Conservation (phyloP, 2,329 filamentous ascomycete species). For the Neonectria punicea region DNA sequence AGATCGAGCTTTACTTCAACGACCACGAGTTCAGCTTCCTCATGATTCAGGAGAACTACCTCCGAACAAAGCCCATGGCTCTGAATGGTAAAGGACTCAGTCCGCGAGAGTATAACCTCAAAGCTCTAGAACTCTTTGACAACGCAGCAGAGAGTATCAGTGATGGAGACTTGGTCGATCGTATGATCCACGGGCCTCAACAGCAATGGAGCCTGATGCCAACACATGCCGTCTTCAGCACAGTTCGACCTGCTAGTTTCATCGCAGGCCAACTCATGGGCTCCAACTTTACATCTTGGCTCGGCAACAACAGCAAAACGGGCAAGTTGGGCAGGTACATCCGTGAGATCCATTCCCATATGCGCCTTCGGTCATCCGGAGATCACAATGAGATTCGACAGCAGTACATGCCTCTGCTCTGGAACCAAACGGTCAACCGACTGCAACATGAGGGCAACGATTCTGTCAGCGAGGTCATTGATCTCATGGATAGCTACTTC, state of each 20-base stretch:
- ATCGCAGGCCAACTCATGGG: constrained; percentile 80
- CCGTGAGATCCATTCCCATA: constrained; percentile 96
- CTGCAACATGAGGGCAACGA: constrained; percentile 85
- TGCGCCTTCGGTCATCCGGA: constrained; percentile 89
- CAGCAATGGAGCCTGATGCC: constrained; percentile 99
- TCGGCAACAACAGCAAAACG: constrained; percentile 93
- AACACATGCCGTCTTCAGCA: constrained; percentile 93
- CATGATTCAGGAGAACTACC: constrained; percentile 98
- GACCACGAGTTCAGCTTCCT: constrained; percentile 97
- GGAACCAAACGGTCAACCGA: constrained; percentile 80
- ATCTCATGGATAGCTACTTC: constrained; percentile 97
- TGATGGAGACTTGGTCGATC: constrained; percentile 93
- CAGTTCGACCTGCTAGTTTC: constrained; percentile 90
- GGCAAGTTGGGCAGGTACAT: constrained; percentile 81
- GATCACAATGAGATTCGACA: constrained; percentile 95
- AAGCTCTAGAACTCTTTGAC: constrained; percentile 86
- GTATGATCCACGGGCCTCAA: constrained; percentile 98
- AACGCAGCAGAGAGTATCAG: constrained; percentile 95
- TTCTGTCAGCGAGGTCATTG: constrained; percentile 82
- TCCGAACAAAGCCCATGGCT: constrained; percentile 80
- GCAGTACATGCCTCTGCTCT: constrained; percentile 90
- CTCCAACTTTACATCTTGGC: constrained; percentile 87
- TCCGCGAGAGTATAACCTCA: constrained; percentile 77
- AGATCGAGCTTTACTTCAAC: constrained; percentile 99
- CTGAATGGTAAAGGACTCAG: constrained; percentile 66